Evolutionary conservation across 179 eudicot genomes (phyloP).

Genomic region (Amaranthus tricolor): DNA sequence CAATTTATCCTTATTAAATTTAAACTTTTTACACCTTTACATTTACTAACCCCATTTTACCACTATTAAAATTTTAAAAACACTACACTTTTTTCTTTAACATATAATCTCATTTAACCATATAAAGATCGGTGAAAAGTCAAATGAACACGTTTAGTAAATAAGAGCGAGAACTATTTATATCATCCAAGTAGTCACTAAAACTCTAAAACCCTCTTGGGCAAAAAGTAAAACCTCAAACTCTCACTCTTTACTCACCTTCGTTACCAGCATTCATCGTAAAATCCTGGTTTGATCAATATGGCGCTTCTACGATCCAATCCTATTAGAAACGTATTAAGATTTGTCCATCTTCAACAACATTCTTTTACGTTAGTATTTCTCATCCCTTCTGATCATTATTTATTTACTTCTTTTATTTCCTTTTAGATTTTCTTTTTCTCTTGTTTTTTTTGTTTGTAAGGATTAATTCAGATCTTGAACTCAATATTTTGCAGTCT

Average conservation of each 20-base stretch:
- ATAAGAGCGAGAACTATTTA: too few relatives aligned
- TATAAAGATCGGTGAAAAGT: too few relatives aligned
- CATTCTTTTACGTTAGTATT: slow-evolving; percentile 29
- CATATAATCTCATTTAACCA: too few relatives aligned
- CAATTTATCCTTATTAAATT: too few relatives aligned
- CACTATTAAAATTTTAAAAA: too few relatives aligned
- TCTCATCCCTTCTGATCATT: background rate
- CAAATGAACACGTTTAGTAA: too few relatives aligned
- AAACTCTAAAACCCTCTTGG: too few relatives aligned
- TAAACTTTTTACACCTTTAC: too few relatives aligned
- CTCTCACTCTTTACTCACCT: background rate
- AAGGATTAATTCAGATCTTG: background rate
- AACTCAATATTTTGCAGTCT: slow-evolving; percentile 38
- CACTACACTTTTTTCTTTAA: too few relatives aligned
- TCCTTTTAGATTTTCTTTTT: background rate
- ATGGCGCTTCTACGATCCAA: slow-evolving; percentile 52
- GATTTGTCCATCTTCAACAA: slow-evolving; percentile 24
- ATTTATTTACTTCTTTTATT: background rate
- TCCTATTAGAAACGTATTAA: slow-evolving; percentile 30
- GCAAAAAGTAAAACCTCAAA: background rate
- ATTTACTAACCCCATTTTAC: too few relatives aligned
- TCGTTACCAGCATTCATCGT: background rate
- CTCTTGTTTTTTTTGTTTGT: background rate
- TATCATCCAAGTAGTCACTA: too few relatives aligned
- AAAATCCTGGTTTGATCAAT: slow-evolving; percentile 4